Base-by-base conservation (phyloP, 2,329 filamentous ascomycete species). In the Botrytis aclada region DNA sequence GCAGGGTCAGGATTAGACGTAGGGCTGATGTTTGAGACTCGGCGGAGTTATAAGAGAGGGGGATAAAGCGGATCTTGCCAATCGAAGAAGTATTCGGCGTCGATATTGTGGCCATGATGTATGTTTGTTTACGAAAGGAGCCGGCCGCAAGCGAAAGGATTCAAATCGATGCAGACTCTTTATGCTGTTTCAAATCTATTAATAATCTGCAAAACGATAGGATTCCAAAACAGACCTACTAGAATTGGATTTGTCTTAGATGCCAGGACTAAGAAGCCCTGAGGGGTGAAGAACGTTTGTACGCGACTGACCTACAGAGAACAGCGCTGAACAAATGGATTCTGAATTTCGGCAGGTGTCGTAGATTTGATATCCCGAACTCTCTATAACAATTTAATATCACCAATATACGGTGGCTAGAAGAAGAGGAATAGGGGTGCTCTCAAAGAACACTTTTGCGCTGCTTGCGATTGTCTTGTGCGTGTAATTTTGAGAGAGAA, bases 1-100 rank as follows among this genome's bases (percentile, higher is more conserved):
- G 88, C 75, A 98, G 86, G 41, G 93, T 88, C 77, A 94, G 86
- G 79, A 98, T 90, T 76, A 99, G 89, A 76, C 88, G 88, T 75
- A 93, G 86, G 70, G 95, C 95, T 32, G 95, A 97, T 73, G 88
- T 86, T 76, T 95, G 88, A 43, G 93, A 92, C 81, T 97, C 90
- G 77, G 88, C 85, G 82, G 89, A 89, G 82, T 93, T 91, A 86
- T 97, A 98, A 77, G 87, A 88, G 75, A 95, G 87, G 71, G 93
- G 88, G 73, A 98, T 92, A 83, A 87, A 87, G 78, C 84, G 88
- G 73, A 90, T 84, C 75, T 85, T 79, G 63, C 72, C 72, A 18
- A 39, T 61, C n/a, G 51, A 56, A 39, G 66, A 73, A 72, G 73
- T 56, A 61, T 72, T 73, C 41, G 70, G 37, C 25, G 34, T 65